Evolutionary conservation across 139 green algal genomes (phyloP).

Genomic region (Limnomonas spitsbergensis): DNA sequence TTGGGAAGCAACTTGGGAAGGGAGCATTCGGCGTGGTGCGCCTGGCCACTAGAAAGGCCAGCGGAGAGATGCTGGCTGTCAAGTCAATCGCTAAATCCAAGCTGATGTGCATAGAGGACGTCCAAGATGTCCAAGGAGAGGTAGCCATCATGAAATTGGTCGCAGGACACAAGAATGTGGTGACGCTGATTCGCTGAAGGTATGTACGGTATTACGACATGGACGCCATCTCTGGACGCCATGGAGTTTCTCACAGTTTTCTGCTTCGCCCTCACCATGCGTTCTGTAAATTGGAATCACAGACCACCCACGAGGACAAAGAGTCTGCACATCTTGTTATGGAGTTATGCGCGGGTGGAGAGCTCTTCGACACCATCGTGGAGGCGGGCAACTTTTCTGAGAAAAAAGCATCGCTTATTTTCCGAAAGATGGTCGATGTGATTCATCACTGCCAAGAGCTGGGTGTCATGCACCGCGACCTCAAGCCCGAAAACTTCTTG

Average conservation of each 20-base stretch:
- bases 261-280: not conserved
- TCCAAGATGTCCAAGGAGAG: constrained; percentile 85
- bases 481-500: constrained; percentile 93
- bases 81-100: constrained; percentile 88
- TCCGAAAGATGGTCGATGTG: constrained; percentile 89
- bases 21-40: constrained; percentile 58
- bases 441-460: constrained; percentile 91
- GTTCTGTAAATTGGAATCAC: not conserved
- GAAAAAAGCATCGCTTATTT: constrained; percentile 53
- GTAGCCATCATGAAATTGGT: constrained; percentile 72
- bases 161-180: constrained; percentile 68
- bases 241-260: too few species aligned
- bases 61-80: constrained; percentile 54
- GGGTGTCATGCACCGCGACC: constrained; percentile 89
- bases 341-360: constrained; percentile 78
- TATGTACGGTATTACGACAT: constrained; percentile 9
- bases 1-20: constrained; percentile 60
- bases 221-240: not conserved
- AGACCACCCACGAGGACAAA: constrained; percentile 76
- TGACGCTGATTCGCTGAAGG: constrained; percentile 66
- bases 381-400: constrained; percentile 74
- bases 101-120: constrained; percentile 73
- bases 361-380: constrained; percentile 98
- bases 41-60: constrained; percentile 31
- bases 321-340: constrained; percentile 84